These are phyloP conservation scores for Gossypium stocksii DNA, from an alignment of 345 rosid genomes.

Conservation along the genomic window DNA sequence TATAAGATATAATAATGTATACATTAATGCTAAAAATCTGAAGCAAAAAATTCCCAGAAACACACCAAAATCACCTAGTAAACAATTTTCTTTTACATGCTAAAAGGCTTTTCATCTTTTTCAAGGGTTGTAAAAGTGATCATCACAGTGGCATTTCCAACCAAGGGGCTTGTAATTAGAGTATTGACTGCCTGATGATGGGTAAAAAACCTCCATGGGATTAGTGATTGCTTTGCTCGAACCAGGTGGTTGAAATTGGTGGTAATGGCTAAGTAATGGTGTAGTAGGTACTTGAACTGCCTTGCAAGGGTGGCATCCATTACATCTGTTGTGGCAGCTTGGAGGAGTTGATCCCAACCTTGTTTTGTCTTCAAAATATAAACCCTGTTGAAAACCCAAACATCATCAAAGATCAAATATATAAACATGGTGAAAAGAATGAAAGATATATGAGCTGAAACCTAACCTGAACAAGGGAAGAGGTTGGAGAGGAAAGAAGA, in stretches of 20 bases:
- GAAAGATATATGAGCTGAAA: background rate
- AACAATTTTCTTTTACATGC: background rate
- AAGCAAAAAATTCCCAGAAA: background rate
- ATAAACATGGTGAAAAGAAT: background rate
- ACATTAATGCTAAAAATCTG: conserved; percentile 1
- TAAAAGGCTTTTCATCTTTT: background rate
- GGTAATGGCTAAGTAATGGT: conserved; percentile 28
- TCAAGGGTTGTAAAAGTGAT: conserved; percentile 71
- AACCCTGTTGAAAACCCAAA: conserved; percentile 28
- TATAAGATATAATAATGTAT: background rate
- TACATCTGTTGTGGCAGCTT: conserved; percentile 88
- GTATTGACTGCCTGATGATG: conserved; percentile 45
- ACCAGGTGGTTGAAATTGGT: conserved; percentile 18
- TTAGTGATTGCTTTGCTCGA: background rate
- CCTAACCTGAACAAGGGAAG: conserved; percentile 28
- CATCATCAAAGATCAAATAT: background rate
- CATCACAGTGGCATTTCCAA: conserved; percentile 81
- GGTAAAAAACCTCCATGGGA: conserved; percentile 29
- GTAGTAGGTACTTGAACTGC: conserved; percentile 79
- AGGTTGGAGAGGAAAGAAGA: conserved; percentile 20
- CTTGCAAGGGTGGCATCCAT: conserved; percentile 80
- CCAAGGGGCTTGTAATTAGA: conserved; percentile 94
- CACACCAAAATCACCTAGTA: background rate
- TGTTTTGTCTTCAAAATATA: conserved; percentile 53
- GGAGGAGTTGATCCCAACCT: conserved; percentile 91